These are phyloP conservation scores for Zygoascus bituminiphila DNA, from an alignment of 805 yeast genomes.

Conservation along the genomic window DNA sequence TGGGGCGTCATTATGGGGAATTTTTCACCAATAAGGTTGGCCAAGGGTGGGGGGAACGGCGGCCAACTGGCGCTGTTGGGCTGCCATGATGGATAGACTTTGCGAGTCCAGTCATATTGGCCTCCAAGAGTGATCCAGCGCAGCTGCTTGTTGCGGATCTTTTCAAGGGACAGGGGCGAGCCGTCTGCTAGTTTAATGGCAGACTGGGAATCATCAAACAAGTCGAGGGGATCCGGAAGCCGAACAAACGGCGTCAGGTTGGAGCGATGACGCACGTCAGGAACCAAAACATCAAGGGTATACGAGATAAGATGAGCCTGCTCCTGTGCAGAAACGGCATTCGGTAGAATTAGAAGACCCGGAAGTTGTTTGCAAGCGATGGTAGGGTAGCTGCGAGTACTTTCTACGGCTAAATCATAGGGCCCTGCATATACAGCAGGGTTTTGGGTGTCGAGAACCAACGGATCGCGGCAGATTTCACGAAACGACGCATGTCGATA, in stretches of 20 bases:
- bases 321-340: constrained; percentile 17
- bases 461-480: constrained; percentile 9
- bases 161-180: constrained; percentile 21
- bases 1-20: constrained; percentile 23
- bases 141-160: constrained; percentile 24
- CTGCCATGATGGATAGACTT: constrained; percentile 33
- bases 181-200: neutral
- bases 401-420: neutral
- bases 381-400: neutral
- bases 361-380: constrained; percentile 27
- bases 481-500: constrained; percentile 14
- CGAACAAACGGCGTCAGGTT: constrained; percentile 30
- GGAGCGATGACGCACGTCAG: constrained; percentile 27
- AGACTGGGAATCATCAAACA: constrained; percentile 17
- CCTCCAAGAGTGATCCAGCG: constrained; percentile 43
- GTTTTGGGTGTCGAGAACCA: constrained; percentile 2
- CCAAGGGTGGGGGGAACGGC: constrained; percentile 24
- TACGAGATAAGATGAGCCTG: constrained; percentile 27
- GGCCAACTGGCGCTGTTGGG: constrained; percentile 28
- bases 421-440: neutral
- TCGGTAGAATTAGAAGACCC: constrained; percentile 27
- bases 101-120: constrained; percentile 38
- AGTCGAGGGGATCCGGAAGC: constrained; percentile 25
- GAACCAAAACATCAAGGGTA: constrained; percentile 27
- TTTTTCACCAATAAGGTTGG: constrained; percentile 15